Conservation (phyloP, 2,329 filamentous ascomycete species). For the Saccharata proteae region DNA sequence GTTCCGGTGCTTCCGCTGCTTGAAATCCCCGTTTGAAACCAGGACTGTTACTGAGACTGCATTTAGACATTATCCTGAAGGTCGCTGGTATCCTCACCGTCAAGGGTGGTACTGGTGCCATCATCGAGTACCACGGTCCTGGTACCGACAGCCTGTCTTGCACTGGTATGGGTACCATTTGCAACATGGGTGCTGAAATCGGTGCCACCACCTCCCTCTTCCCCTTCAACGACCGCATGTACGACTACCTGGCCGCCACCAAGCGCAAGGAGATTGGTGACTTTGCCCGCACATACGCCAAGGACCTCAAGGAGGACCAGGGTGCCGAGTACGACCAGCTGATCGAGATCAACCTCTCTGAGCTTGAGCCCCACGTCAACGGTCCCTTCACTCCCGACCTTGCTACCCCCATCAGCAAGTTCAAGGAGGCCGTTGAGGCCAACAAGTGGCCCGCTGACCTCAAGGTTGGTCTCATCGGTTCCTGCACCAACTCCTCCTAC, state of each 20-base stretch:
- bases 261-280: conserved; percentile 87
- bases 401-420: conserved; percentile 94
- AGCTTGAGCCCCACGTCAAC: conserved; percentile 97
- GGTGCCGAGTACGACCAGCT: conserved; percentile 91
- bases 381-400: conserved; percentile 97
- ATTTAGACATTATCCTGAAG: conserved; percentile 94
- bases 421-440: conserved; percentile 83
- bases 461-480: conserved; percentile 93
- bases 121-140: conserved; percentile 65
- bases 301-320: conserved; percentile 77
- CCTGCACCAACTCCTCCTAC: conserved; percentile 88
- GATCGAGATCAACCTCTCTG: conserved; percentile 88
- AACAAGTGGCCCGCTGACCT: conserved; percentile 95
- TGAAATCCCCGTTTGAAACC: not conserved
- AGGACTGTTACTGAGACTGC: no score
- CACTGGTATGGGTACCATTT: conserved; percentile 81
- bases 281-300: conserved; percentile 71
- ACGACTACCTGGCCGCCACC: conserved; percentile 86
- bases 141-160: conserved; percentile 63
- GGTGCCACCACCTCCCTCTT: conserved; percentile 88
- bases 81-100: conserved; percentile 93
- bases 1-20: no score
- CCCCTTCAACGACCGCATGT: conserved; percentile 97
- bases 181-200: conserved; percentile 49
- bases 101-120: conserved; percentile 92